Evolutionary conservation across 129 eudicot genomes (phyloP).

Genomic region (Tagetes patula): DNA sequence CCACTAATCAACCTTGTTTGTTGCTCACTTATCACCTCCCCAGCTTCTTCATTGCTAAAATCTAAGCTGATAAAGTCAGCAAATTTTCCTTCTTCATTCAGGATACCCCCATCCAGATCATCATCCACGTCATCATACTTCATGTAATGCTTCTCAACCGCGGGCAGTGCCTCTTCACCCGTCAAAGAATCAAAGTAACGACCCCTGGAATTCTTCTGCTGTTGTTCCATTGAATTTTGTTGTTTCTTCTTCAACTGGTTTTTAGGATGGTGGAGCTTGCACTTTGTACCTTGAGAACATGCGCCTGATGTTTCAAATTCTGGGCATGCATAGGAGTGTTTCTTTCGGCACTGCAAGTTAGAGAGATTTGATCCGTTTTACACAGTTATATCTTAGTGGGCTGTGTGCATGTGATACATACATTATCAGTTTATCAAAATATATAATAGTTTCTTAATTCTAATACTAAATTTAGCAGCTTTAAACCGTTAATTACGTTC

Average conservation of each 20-base stretch:
- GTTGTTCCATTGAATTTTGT: slow-evolving; percentile 34
- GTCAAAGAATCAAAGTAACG: slow-evolving; percentile 67
- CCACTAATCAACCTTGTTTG: slow-evolving; percentile 15
- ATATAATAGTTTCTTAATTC: neutral
- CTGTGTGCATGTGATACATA: slow-evolving; percentile 47
- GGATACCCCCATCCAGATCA: slow-evolving; percentile 32
- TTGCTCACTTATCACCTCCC: slow-evolving; percentile 23
- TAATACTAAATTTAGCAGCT: slow-evolving; percentile 1
- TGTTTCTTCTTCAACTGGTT: slow-evolving; percentile 51
- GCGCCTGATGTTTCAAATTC: slow-evolving; percentile 79
- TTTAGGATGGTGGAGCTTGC: slow-evolving; percentile 97
- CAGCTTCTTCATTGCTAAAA: slow-evolving; percentile 47
- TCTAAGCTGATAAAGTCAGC: slow-evolving; percentile 67
- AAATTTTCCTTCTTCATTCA: slow-evolving; percentile 44
- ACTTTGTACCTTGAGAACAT: slow-evolving; percentile 64
- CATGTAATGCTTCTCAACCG: slow-evolving; percentile 28
- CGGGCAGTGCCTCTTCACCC: slow-evolving; percentile 17
- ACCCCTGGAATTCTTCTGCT: slow-evolving; percentile 58
- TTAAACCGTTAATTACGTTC: slow-evolving; percentile 1
- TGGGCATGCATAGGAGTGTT: slow-evolving; percentile 94
- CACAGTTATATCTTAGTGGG: slow-evolving; percentile 49
- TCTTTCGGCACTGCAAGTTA: slow-evolving; percentile 96
- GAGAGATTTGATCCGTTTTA: slow-evolving; percentile 57
- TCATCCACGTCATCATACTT: slow-evolving; percentile 43
- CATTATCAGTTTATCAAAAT: slow-evolving; percentile 6